These are phyloP conservation scores for Drechslerella coelobrocha DNA, from an alignment of 2,329 filamentous ascomycete species.

Conservation along the genomic window DNA sequence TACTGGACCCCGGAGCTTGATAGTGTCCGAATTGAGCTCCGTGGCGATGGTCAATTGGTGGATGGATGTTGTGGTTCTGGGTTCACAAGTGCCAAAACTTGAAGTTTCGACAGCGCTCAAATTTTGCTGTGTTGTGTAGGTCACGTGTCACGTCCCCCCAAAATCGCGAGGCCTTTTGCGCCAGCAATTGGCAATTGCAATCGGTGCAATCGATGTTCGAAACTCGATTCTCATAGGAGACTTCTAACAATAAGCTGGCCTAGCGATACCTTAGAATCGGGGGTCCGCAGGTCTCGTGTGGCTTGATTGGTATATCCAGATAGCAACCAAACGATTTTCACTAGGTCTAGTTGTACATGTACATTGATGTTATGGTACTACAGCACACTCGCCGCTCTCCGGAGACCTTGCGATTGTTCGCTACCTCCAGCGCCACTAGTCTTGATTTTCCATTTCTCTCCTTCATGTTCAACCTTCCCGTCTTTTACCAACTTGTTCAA, in stretches of 20 bases:
- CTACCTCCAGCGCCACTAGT: conserved; percentile 52
- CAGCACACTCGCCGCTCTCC: conserved; percentile 43
- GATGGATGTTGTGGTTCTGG: conserved; percentile 5
- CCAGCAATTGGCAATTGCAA: neutral
- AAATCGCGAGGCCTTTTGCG: neutral
- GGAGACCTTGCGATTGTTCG: conserved; percentile 52
- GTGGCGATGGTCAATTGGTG: conserved; percentile 26
- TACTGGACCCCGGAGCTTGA: neutral
- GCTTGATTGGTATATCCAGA: too few relatives aligned
- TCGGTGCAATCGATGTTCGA: neutral
- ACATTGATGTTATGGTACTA: neutral
- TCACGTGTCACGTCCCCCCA: conserved; percentile 7
- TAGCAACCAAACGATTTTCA: too few relatives aligned
- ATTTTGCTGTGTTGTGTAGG: conserved; percentile 19
- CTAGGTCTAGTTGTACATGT: neutral
- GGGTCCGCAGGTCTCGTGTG: too few relatives aligned
- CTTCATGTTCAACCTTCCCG: conserved; percentile 65
- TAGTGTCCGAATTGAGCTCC: conserved; percentile 12
- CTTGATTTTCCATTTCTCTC: conserved; percentile 41
- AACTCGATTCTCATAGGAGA: neutral
- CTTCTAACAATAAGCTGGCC: neutral
- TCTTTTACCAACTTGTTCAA: conserved; percentile 79
- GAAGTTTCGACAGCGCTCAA: conserved; percentile 14
- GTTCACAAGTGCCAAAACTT: conserved; percentile 1
- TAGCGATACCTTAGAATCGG: too few relatives aligned